Evolutionary conservation across 176 grass and related monocot species (phyloP), one percentile per base, ranked within the genome.

Genomic region (Ensete glaucum): DNA sequence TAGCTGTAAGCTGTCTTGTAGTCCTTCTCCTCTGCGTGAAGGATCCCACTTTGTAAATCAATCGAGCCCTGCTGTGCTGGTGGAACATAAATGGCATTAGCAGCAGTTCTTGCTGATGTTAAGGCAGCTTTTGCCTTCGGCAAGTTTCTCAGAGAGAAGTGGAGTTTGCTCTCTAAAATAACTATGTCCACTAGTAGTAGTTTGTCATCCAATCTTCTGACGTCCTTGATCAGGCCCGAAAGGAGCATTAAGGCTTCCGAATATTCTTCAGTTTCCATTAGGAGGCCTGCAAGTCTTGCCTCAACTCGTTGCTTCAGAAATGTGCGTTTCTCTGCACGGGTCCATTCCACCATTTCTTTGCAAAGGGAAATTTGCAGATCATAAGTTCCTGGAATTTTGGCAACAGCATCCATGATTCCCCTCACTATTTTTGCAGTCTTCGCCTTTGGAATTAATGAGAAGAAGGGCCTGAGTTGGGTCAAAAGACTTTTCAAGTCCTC

Each of bases 351-450:
- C 89, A 96, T 92, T 80, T 92, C 93, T 78, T 80, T 85, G 81
- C 93, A 96, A 13, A 92, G 87, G 15, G 93, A 96, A 55, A 96
- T 92, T 78, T 92, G 89, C 72, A 91, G 82, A 67, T 82, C 63
- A 81, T 86, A 91, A 65, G 86, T 96, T 69, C 52, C 86, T 65
- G 88, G 84, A 74, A 96, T 96, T 66, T 96, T 91, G 57, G 82
- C 76, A 57, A 96, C 89, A 62, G 89, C 84, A 89, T 96, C 92
- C 11, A 96, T 88, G 52, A 96, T 87, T 9, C 82, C 84, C 2
- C 88, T 84, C 57, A 96, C 92, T 74, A 96, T 91, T 79, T 96
- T 96, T 60, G 92, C 92, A 55, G 92, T 96, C 77, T 96, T 92
- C 52, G 89, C 93, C 58, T 96, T 96, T 9, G 89, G 89, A 83